These are phyloP conservation scores for Penstemon eatonii DNA, from an alignment of 257 asterid species.

Conservation along the genomic window DNA sequence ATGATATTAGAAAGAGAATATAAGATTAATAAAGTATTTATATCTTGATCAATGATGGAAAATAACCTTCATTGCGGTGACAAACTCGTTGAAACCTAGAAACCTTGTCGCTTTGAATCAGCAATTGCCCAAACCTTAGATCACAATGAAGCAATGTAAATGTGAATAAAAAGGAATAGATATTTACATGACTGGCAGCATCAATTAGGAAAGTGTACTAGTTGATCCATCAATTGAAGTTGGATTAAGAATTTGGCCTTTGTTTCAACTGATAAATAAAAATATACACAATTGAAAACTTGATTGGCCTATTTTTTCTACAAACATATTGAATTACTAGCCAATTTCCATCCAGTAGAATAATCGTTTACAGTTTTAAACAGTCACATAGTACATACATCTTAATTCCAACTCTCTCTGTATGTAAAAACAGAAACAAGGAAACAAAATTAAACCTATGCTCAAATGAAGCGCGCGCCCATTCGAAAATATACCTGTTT, in stretches of 20 bases:
- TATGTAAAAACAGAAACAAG: not conserved
- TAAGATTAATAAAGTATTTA: not conserved
- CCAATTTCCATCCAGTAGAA: not conserved
- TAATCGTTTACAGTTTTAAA: not conserved
- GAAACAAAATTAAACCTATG: not conserved
- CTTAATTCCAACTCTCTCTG: constrained; percentile 1
- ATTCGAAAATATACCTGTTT: constrained; percentile 55
- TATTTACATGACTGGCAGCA: not conserved
- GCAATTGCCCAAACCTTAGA: constrained; percentile 92
- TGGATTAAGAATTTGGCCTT: not conserved
- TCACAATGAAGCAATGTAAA: constrained; percentile 16
- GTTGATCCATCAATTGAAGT: constrained; percentile 19
- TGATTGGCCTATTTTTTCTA: no score
- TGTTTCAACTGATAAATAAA: not conserved
- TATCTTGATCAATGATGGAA: not conserved
- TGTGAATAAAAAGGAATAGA: not conserved
- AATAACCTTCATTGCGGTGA: constrained; percentile 89
- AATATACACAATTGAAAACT: no score
- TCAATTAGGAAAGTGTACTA: not conserved
- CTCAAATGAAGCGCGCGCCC: not conserved
- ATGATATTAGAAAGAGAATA: not conserved
- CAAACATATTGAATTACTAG: constrained; percentile 8
- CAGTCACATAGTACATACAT: not conserved
- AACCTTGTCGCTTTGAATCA: constrained; percentile 87
- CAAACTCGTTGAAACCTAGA: constrained; percentile 75